These are phyloP conservation scores for Neurospora terricola DNA, from an alignment of 495 filamentous ascomycete species.

Conservation along the genomic window DNA sequence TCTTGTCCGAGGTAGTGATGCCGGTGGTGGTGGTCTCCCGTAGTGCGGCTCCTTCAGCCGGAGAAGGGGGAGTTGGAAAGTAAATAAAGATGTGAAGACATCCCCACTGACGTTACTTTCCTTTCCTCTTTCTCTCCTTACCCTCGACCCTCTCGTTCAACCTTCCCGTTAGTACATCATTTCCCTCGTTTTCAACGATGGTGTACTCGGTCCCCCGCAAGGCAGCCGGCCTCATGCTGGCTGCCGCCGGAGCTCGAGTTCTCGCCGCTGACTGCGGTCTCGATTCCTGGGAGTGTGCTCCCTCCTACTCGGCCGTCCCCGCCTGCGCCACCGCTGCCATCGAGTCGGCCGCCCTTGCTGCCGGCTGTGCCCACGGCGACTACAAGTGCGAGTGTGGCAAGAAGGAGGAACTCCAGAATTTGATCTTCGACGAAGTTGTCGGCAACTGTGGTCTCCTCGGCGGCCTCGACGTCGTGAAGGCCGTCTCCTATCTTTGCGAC, in stretches of 20 bases:
- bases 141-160: background rate
- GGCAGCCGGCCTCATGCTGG: background rate
- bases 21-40: background rate
- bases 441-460: background rate
- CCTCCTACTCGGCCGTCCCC: background rate
- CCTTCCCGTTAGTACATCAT: background rate
- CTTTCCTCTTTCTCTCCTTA: background rate
- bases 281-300: background rate
- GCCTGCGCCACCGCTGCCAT: slow-evolving; percentile 4
- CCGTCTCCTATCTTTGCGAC: background rate
- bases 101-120: background rate
- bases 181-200: background rate
- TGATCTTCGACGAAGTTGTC: background rate
- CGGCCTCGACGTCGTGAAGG: background rate
- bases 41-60: background rate
- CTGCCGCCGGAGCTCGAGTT: background rate
- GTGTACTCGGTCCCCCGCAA: background rate
- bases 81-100: background rate
- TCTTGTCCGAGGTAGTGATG: background rate
- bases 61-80: background rate
- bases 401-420: background rate
- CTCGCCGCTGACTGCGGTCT: background rate
- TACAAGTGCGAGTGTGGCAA: background rate
- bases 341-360: background rate
- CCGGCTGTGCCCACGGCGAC: slow-evolving; percentile 1